phyloP scores from a whole-genome alignment of 2,329 filamentous ascomycete species.

The Scolecobasidium constrictum region DNA sequence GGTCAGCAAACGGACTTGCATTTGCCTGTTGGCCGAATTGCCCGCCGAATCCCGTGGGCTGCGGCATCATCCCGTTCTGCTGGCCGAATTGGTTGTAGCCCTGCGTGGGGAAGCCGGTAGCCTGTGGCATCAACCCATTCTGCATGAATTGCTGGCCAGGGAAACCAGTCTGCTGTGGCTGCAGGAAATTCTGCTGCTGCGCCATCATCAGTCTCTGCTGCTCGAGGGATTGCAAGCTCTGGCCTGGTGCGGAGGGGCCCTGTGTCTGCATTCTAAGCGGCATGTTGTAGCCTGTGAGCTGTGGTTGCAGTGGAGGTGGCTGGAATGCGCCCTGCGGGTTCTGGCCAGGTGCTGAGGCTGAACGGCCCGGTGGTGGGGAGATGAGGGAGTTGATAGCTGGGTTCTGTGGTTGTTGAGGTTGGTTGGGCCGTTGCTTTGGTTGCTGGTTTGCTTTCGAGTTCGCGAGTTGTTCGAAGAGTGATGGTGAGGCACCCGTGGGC shows the following conservation, averaged over 20 bases:
- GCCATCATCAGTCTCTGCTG: slow-evolving; percentile 21
- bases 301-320: slow-evolving; percentile 61
- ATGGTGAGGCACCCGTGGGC: slow-evolving; percentile 16
- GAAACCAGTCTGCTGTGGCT: slow-evolving; percentile 16
- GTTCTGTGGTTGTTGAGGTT: slow-evolving; percentile 50
- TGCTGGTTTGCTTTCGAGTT: slow-evolving; percentile 25
- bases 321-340: slow-evolving; percentile 57
- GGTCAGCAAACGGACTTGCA: slow-evolving; percentile 37
- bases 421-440: slow-evolving; percentile 57
- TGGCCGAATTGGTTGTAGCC: slow-evolving; percentile 41
- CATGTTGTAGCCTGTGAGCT: slow-evolving; percentile 61
- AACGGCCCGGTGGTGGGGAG: slow-evolving; percentile 67
- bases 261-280: slow-evolving; percentile 43
- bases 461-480: slow-evolving; percentile 16
- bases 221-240: slow-evolving; percentile 63
- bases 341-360: slow-evolving; percentile 76
- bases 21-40: slow-evolving; percentile 31
- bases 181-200: slow-evolving; percentile 24
- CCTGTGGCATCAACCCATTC: slow-evolving; percentile 24
- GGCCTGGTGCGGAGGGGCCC: slow-evolving; percentile 60
- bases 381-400: slow-evolving; percentile 48
- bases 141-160: slow-evolving; percentile 19
- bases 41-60: slow-evolving; percentile 32
- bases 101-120: slow-evolving; percentile 40
- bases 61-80: slow-evolving; percentile 23